A percentile compares a stretch with the other conserved stretches of the same genome.
Conservation (phyloP, 1,284 basidiomycete genomes). For the Naganishia albida region DNA sequence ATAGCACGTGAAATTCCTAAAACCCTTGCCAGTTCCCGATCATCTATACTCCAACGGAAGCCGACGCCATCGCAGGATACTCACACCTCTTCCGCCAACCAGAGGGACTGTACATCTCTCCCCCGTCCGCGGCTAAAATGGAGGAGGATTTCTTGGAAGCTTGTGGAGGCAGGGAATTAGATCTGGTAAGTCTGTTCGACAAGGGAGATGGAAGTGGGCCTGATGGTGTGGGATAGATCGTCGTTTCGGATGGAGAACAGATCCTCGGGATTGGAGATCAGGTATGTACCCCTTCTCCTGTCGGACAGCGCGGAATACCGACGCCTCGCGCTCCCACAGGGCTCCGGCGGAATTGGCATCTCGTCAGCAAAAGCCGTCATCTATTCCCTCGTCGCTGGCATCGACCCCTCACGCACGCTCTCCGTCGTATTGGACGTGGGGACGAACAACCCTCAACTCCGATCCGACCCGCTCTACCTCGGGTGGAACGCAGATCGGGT, state of each 20-base stretch:
- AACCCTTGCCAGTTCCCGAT: conserved; percentile 64
- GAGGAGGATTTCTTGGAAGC: conserved; percentile 45
- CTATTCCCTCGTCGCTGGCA: conserved; percentile 72
- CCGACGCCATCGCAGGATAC: conserved; percentile 75
- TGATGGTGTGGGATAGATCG: conserved; percentile 37
- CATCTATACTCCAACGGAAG: conserved; percentile 60
- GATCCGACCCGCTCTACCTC: conserved; percentile 47
- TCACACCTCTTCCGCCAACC: conserved; percentile 72
- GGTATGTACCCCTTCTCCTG: not conserved
- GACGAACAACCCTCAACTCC: conserved; percentile 46
- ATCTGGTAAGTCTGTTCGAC: conserved; percentile 38
- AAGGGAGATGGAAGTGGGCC: not conserved
- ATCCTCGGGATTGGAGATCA: conserved; percentile 35
- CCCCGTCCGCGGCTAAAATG: conserved; percentile 37
- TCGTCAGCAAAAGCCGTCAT: conserved; percentile 75
- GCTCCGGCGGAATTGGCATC: conserved; percentile 42
- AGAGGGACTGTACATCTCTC: conserved; percentile 45
- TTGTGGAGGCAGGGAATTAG: conserved; percentile 43
- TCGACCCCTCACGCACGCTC: conserved; percentile 66
- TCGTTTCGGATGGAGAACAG: conserved; percentile 44
- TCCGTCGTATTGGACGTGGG: conserved; percentile 69
- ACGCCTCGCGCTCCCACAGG: conserved; percentile 39
- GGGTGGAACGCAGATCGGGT: conserved; percentile 45
- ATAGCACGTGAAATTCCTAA: not conserved
- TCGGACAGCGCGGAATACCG: too few relatives aligned